Base-by-base conservation (phyloP, 306 rosid genomes). In the Phaseolus lunatus region DNA sequence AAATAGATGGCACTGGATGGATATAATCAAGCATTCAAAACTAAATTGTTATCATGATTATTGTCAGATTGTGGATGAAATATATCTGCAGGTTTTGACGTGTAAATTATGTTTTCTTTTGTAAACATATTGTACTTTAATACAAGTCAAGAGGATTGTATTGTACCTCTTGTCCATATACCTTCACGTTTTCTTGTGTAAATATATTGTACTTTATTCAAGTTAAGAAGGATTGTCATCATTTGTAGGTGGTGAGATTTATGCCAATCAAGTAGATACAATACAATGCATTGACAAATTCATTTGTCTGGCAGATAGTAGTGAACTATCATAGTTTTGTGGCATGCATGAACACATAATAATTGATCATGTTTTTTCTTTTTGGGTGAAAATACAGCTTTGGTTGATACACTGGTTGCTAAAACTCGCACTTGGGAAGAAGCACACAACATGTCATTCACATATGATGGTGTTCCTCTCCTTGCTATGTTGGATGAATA, bases 401-500 rank as follows among this genome's bases (percentile, higher is more conserved):
- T 94, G 75, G 97, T 91, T 69, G 98, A 94, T 78, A 80, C 97
- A 1, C 81, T 94, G 86, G 86, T 91, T 54, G 91, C 93, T 76
- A 94, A 91, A 90, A 94, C 97, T 69, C 97, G 86, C 57, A 78
- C 86, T 11, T 94, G 98, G 98, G 98, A 94, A 88, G 97, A 94
- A 87, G 90, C 80, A 12, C 88, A 80, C 1, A 81, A 84, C 74
- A 81, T 87, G n/a, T 81, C 97, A 66, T 94, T 91, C 69, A 78
- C 87, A 7, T 94, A 94, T 43, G 98, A 91, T 7, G 94, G 98
- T 31, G 97, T 94, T 76, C 97, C 98, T 20, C 98, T 94, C 49
- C 96, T 91, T 58, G 98, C 98, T 39, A 94, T 94, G 98, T 86
- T 94, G 35, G 98, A 94, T 76, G 98, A 94, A 70, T 94, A 94